A percentile compares a stretch with the other conserved stretches of the same genome.
Evolutionary conservation across 495 filamentous ascomycete species (phyloP).

Genomic region (Penicillium arizonense): DNA sequence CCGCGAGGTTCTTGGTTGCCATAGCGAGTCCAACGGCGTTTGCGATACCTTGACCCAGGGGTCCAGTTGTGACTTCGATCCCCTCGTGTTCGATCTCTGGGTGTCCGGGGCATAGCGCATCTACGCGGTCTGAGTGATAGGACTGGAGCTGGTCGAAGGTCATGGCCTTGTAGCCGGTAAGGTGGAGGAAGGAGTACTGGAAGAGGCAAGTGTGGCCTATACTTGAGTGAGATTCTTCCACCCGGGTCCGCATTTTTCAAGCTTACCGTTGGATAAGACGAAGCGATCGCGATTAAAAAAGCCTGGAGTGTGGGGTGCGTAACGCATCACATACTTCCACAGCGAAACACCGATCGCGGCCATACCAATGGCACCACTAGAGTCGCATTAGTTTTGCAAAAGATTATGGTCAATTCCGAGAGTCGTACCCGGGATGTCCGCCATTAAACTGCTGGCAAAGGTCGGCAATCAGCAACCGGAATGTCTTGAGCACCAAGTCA

Average conservation of each 20-base stretch:
- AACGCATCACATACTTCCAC: conserved; percentile 88
- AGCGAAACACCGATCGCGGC: conserved; percentile 85
- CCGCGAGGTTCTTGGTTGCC: conserved; percentile 55
- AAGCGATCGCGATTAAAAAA: conserved; percentile 92
- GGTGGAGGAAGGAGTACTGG: conserved; percentile 57
- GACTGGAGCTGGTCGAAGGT: conserved; percentile 58
- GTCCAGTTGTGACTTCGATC: conserved; percentile 63
- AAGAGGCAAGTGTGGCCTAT: conserved; percentile 59
- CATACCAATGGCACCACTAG: conserved; percentile 79
- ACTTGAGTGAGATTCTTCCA: background rate
- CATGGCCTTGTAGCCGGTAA: conserved; percentile 58
- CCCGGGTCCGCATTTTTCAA: background rate
- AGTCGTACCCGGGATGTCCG: conserved; percentile 54
- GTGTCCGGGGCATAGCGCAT: conserved; percentile 56
- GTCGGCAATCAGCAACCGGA: conserved; percentile 56
- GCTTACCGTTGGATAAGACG: conserved; percentile 63
- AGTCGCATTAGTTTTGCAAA: conserved; percentile 1
- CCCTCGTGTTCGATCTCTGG: conserved; percentile 61
- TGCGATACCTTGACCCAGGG: conserved; percentile 58
- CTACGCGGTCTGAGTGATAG: conserved; percentile 54
- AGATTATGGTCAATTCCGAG: background rate
- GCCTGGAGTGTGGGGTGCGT: conserved; percentile 88
- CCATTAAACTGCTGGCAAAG: conserved; percentile 59
- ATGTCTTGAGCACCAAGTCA: conserved; percentile 49
- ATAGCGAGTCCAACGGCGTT: conserved; percentile 62